phyloP scores from a whole-genome alignment of 176 grass and related monocot species.

The Cymbopogon citratus region DNA sequence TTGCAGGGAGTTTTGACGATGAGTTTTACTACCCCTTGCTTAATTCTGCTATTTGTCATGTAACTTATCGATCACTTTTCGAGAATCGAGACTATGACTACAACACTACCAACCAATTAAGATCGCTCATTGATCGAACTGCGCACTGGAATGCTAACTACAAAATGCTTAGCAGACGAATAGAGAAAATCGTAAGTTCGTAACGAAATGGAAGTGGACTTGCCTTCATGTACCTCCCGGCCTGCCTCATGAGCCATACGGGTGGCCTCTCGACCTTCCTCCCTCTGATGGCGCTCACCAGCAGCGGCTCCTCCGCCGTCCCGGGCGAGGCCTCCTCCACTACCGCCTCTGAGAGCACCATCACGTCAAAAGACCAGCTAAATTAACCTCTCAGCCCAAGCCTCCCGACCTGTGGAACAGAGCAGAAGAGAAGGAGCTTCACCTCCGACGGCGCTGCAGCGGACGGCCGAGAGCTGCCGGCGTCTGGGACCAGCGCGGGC shows the following conservation, averaged over 20 bases:
- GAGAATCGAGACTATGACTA: background rate
- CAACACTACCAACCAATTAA: background rate
- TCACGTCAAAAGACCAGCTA: background rate
- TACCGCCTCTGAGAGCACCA: slow-evolving; percentile 57
- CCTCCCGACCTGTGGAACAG: background rate
- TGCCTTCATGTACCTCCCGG: slow-evolving; percentile 99
- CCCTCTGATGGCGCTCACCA: slow-evolving; percentile 76
- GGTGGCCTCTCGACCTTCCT: slow-evolving; percentile 84
- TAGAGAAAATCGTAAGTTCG: background rate
- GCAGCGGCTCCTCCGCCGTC: slow-evolving; percentile 68
- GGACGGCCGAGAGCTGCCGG: slow-evolving; percentile 30
- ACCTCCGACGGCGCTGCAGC: slow-evolving; percentile 82
- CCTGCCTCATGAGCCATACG: slow-evolving; percentile 99
- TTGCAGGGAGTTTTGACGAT: background rate
- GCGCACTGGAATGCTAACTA: background rate
- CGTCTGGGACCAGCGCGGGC: background rate
- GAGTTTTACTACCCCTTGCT: background rate
- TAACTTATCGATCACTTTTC: background rate
- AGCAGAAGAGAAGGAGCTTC: background rate
- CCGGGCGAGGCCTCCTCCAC: slow-evolving; percentile 31
- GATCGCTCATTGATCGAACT: background rate
- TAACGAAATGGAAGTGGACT: slow-evolving; percentile 25
- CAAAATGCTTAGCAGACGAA: background rate
- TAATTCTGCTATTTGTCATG: background rate
- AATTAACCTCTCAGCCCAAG: background rate